Evolutionary conservation across 2,329 filamentous ascomycete species (phyloP).

Genomic region (Curvularia hawaiiensis): DNA sequence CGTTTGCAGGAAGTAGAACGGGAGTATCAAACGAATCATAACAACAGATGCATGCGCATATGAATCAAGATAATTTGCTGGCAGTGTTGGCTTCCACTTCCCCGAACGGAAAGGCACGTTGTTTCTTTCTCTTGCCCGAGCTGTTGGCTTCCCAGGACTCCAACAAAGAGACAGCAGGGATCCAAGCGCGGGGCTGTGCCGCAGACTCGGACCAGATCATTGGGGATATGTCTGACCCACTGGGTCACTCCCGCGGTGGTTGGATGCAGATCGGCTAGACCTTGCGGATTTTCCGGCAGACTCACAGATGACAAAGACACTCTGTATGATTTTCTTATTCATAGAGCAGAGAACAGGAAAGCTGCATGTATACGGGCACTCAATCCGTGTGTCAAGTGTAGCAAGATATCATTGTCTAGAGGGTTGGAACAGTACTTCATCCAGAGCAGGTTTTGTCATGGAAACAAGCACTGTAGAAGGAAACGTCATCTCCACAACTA

Average conservation of each 20-base stretch:
- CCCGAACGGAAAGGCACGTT: conserved; percentile 16
- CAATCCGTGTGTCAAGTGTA: not conserved
- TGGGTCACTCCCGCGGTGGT: conserved; percentile 1
- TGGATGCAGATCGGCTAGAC: not conserved
- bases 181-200: not conserved
- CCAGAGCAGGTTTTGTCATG: not conserved
- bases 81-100: conserved; percentile 19
- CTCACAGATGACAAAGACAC: not conserved
- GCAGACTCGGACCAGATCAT: not conserved
- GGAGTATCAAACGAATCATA: conserved; percentile 17
- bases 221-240: not conserved
- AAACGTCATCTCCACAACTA: not conserved
- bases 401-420: not conserved
- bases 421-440: not conserved
- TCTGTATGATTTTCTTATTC: not conserved
- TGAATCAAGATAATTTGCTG: conserved; percentile 6
- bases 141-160: conserved; percentile 7
- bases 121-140: conserved; percentile 8
- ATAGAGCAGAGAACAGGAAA: conserved; percentile 1
- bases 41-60: conserved; percentile 13
- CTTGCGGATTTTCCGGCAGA: conserved; percentile 1
- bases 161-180: conserved; percentile 3
- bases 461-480: not conserved
- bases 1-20: conserved; percentile 4
- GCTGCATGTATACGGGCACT: conserved; percentile 1